These are phyloP conservation scores for Piper betle DNA, from an alignment of 164 flowering plant species.

Conservation along the genomic window DNA sequence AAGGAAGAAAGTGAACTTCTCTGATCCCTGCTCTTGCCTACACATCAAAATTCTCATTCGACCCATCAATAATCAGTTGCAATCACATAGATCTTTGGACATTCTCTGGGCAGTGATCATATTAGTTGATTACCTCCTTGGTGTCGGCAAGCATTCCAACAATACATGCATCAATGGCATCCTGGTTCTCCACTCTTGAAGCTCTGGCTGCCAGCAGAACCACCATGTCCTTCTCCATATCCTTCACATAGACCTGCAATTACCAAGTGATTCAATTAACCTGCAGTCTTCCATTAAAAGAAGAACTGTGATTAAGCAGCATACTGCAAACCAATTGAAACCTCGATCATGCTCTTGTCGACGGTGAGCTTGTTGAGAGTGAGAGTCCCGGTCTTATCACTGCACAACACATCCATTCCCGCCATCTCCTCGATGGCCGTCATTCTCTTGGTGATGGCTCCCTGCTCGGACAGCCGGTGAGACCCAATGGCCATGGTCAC, in stretches of 20 bases:
- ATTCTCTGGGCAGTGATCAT: too few relatives aligned
- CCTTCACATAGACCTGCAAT: constrained; percentile 38
- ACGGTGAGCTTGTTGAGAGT: constrained; percentile 89
- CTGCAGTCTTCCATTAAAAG: background rate
- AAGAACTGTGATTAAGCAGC: too few relatives aligned
- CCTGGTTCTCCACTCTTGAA: constrained; percentile 74
- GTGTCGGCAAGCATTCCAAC: constrained; percentile 74
- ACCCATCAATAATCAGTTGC: background rate
- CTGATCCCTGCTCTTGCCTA: constrained; percentile 71
- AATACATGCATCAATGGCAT: constrained; percentile 73
- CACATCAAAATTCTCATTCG: background rate
- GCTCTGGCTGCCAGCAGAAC: constrained; percentile 60
- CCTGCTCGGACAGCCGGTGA: constrained; percentile 49
- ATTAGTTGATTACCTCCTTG: constrained; percentile 36
- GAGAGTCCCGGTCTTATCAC: constrained; percentile 94
- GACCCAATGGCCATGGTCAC: constrained; percentile 98
- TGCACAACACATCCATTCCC: constrained; percentile 91
- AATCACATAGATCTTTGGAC: too few relatives aligned
- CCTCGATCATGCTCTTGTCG: constrained; percentile 40
- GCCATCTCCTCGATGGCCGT: constrained; percentile 99
- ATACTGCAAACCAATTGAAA: too few relatives aligned
- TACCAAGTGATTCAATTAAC: background rate
- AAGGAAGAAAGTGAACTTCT: constrained; percentile 71
- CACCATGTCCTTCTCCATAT: constrained; percentile 37
- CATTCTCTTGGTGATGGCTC: constrained; percentile 98